Percentiles rank a stretch among this genome's conserved stretches.
Conservation (phyloP, 2,329 filamentous ascomycete species). For the Sordariomycetes sp. region DNA sequence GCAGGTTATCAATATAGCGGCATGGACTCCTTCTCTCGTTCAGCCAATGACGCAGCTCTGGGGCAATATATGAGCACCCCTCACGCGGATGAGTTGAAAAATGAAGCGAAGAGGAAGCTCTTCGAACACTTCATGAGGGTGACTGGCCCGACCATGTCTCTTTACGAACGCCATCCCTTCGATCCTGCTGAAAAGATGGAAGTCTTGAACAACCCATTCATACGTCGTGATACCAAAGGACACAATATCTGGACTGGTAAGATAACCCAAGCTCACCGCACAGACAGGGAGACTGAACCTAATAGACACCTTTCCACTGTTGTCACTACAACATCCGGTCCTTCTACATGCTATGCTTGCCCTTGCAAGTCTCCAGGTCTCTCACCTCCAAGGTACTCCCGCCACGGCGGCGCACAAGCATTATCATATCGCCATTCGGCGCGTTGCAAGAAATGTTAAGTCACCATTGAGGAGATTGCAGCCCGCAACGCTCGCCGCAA, state of each 20-base stretch:
- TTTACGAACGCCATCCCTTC: slow-evolving; percentile 75
- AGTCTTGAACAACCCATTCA: no score
- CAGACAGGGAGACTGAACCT: no score
- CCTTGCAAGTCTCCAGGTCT: slow-evolving; percentile 77
- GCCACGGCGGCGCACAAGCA: slow-evolving; percentile 80
- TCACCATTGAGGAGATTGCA: slow-evolving; percentile 60
- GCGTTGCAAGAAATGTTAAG: slow-evolving; percentile 67
- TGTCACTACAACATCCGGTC: slow-evolving; percentile 76
- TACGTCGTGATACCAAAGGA: slow-evolving; percentile 45
- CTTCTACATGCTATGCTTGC: slow-evolving; percentile 88
- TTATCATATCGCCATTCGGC: slow-evolving; percentile 76
- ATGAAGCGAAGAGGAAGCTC: slow-evolving; percentile 69
- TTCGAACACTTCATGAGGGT: slow-evolving; percentile 91
- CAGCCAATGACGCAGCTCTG: slow-evolving; percentile 37
- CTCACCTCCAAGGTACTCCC: slow-evolving; percentile 66
- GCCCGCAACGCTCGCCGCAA: slow-evolving; percentile 78
- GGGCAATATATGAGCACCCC: slow-evolving; percentile 59
- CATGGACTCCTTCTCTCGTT: slow-evolving; percentile 32
- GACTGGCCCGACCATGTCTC: slow-evolving; percentile 75
- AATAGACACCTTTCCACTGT: slow-evolving; percentile 68
- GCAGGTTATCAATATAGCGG: background rate
- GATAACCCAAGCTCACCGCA: no score
- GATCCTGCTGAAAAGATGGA: slow-evolving; percentile 52
- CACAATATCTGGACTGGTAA: slow-evolving; percentile 58
- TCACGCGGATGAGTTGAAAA: slow-evolving; percentile 64